Percentiles rank a stretch among this genome's conserved stretches.
Conservation (phyloP, 2,329 filamentous ascomycete genomes). For the Bretziella fagacearum region DNA sequence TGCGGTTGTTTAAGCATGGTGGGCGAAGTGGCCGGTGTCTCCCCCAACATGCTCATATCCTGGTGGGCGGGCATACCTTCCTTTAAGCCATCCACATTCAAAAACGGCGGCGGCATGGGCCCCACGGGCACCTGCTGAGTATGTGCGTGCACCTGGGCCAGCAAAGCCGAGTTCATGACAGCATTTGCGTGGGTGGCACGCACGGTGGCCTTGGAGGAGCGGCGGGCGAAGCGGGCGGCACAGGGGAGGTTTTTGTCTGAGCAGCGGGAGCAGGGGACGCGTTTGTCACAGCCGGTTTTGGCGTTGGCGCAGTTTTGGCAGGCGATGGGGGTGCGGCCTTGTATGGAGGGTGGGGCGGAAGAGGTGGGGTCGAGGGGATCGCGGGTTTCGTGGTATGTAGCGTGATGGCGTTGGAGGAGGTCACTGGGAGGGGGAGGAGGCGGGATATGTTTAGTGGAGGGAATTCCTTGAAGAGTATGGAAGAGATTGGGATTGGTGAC, state of each 20-base stretch:
- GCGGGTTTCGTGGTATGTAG: constrained; percentile 33
- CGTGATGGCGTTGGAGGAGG: constrained; percentile 33
- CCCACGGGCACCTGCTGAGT: constrained; percentile 18
- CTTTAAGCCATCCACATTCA: constrained; percentile 22
- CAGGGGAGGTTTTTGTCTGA: constrained; percentile 23
- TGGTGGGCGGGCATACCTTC: not conserved
- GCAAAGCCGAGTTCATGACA: constrained; percentile 6
- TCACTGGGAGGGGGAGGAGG: constrained; percentile 23
- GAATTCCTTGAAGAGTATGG: not conserved
- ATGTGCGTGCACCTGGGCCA: constrained; percentile 7
- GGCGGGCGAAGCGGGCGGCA: constrained; percentile 32
- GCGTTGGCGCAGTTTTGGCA: constrained; percentile 25
- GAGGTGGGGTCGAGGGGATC: constrained; percentile 30
- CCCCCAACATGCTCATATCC: no score
- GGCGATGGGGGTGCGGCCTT: constrained; percentile 25
- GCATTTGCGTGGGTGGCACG: constrained; percentile 26
- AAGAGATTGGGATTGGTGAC: constrained; percentile 13
- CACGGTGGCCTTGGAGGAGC: constrained; percentile 31
- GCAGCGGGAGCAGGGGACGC: constrained; percentile 24
- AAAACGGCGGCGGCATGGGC: constrained; percentile 17
- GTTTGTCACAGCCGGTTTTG: constrained; percentile 26
- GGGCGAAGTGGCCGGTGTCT: no score
- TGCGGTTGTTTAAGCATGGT: not conserved
- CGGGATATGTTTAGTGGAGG: not conserved
- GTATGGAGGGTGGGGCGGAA: constrained; percentile 27